Evolutionary conservation across 1,284 basidiomycete genomes (phyloP), one percentile per base, ranked within the genome.

Genomic region (Flammula alnicola): DNA sequence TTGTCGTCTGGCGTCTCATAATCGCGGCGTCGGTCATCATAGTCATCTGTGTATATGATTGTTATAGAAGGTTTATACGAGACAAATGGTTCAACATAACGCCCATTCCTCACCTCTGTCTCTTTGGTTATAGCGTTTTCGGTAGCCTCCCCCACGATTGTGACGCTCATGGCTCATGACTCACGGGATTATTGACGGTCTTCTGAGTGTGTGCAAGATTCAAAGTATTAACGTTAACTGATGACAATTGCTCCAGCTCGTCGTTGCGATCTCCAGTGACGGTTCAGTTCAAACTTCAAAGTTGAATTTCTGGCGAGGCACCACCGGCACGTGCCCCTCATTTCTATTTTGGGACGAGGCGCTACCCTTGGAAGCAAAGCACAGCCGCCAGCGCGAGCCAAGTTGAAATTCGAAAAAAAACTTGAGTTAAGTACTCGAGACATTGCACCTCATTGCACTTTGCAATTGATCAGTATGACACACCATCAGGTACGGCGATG

Each of bases 1-100:
- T 81, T 84, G 49, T 88, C 80, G 55, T 89, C 87, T 14, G 88
- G 87, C 11, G 85, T 82, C 59, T 93, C 91, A 57, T 71, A 57
- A 48, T 86, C 83, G 54, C 79, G 78, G 16, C 84, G 79, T 30
- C 80, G 75, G 69, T 86, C 82, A 56, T 85, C 79, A 52, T 78
- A 74, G 63, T 86, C 83, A 67, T 88, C 83, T 72, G 61, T 52
- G 25, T 22, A 47, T 19, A 51, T 20, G 20, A 23, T 26, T 44
- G 30, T 3, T 45, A 44, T 47, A 20, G 35, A 26, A 46, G 19
- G 47, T 56, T 51, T 40, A 44, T 46, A 22, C 26, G 12, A 30
- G 36, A 22, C 37, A 30, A 35, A 22, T 36, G 26, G 46, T 45
- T 27, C 45, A 47, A 33, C 32, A 54, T 44, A 44, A 35, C 29